phyloP scores from a whole-genome alignment of 768 basidiomycete genomes.

The Xerocomellus intermedius region DNA sequence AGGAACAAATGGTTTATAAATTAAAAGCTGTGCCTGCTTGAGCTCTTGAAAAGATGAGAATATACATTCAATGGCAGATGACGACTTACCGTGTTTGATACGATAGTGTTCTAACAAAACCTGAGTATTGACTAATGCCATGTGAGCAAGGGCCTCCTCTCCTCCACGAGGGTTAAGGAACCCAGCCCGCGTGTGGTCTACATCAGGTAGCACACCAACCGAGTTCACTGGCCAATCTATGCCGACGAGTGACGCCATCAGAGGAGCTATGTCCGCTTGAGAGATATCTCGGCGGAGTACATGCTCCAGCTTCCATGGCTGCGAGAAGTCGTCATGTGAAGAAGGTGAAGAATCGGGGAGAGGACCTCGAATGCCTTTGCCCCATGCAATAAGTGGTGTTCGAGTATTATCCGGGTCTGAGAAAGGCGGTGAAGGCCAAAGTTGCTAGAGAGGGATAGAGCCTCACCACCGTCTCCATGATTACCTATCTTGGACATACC shows the following conservation, averaged over 20 bases:
- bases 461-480: constrained; percentile 81
- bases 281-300: constrained; percentile 72
- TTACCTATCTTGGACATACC: constrained; percentile 89
- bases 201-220: constrained; percentile 78
- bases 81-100: constrained; percentile 64
- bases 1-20: constrained; percentile 59
- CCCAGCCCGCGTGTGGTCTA: constrained; percentile 57
- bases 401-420: constrained; percentile 85
- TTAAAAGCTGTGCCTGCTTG: constrained; percentile 54
- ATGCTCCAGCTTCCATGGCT: constrained; percentile 57
- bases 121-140: constrained; percentile 63
- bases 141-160: constrained; percentile 49
- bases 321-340: constrained; percentile 71
- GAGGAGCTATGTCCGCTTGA: constrained; percentile 77
- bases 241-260: constrained; percentile 76
- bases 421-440: constrained; percentile 3
- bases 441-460: background rate
- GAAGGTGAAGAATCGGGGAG: constrained; percentile 50
- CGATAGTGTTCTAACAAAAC: constrained; percentile 76
- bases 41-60: constrained; percentile 43
- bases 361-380: constrained; percentile 72
- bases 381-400: constrained; percentile 84
- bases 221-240: constrained; percentile 78
- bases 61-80: background rate
- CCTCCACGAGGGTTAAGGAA: constrained; percentile 50